phyloP scores from a whole-genome alignment of 2,329 filamentous ascomycete genomes.

The Blastomyces silverae region DNA sequence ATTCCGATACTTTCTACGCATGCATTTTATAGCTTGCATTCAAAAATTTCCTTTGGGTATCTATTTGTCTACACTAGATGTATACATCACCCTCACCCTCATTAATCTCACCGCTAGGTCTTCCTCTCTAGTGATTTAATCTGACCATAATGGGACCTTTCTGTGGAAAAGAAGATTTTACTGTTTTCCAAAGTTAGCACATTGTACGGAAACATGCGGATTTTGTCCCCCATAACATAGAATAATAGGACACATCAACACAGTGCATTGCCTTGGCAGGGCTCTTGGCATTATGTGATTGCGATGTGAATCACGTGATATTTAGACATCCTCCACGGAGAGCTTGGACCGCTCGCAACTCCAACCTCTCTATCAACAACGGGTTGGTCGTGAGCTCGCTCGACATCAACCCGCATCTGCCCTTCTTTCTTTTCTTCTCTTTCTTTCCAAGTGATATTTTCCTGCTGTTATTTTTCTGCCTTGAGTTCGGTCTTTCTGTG shows the following conservation, averaged over 20 bases:
- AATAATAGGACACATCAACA: too few species aligned
- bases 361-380: background rate
- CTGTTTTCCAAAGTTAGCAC: background rate
- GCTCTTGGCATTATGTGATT: background rate
- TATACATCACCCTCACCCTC: background rate
- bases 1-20: background rate
- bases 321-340: background rate
- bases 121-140: background rate
- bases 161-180: background rate
- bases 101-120: background rate
- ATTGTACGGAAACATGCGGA: too few species aligned
- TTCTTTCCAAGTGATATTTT: background rate
- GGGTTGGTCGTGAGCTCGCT: conserved; percentile 2
- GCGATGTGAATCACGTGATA: background rate
- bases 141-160: background rate
- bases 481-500: background rate
- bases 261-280: background rate
- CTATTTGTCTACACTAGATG: background rate
- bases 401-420: background rate
- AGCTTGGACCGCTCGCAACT: background rate
- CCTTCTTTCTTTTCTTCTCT: background rate
- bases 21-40: background rate
- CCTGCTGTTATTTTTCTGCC: too few species aligned
- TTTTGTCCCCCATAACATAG: too few species aligned
- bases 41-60: background rate